A percentile compares a stretch with the other conserved stretches of the same genome.
Evolutionary conservation across 306 rosid species (phyloP).

Genomic region (Fragaria iinumae): DNA sequence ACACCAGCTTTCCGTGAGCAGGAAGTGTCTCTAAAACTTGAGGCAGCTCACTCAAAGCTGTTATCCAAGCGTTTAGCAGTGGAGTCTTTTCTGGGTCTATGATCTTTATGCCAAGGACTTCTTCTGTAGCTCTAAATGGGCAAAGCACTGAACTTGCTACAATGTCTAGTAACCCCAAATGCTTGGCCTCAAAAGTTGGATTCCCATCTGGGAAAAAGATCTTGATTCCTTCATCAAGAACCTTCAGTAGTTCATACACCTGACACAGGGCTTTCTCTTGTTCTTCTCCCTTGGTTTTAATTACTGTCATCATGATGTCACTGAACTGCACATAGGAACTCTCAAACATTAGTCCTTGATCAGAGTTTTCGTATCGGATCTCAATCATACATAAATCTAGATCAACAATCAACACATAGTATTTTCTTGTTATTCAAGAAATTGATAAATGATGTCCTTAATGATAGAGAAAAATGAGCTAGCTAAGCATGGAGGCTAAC

Average conservation of each 20-base stretch:
- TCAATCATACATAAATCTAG: too few species aligned
- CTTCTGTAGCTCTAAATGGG: conserved; percentile 10
- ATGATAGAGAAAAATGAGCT: too few species aligned
- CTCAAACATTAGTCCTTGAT: background rate
- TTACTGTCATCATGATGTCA: background rate
- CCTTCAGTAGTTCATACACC: conserved; percentile 20
- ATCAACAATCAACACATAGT: too few species aligned
- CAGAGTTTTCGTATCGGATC: background rate
- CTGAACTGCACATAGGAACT: conserved; percentile 9
- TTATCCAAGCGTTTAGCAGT: conserved; percentile 28
- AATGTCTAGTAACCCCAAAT: conserved; percentile 28
- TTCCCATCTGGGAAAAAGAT: conserved; percentile 22
- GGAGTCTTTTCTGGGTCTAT: conserved; percentile 36
- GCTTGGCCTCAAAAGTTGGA: conserved; percentile 7
- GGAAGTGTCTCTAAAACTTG: conserved; percentile 25
- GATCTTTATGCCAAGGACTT: conserved; percentile 20
- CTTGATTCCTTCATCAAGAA: conserved; percentile 42
- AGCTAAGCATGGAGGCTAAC: background rate
- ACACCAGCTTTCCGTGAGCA: conserved; percentile 27
- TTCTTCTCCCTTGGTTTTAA: conserved; percentile 34
- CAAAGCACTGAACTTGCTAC: conserved; percentile 13
- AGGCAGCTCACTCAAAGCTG: conserved; percentile 18
- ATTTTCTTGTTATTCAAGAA: too few species aligned
- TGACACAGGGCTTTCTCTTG: conserved; percentile 25
- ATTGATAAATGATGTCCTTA: too few species aligned